These are phyloP conservation scores for Juncus effusus DNA, from an alignment of 176 grass and related monocot species.

Conservation along the genomic window DNA sequence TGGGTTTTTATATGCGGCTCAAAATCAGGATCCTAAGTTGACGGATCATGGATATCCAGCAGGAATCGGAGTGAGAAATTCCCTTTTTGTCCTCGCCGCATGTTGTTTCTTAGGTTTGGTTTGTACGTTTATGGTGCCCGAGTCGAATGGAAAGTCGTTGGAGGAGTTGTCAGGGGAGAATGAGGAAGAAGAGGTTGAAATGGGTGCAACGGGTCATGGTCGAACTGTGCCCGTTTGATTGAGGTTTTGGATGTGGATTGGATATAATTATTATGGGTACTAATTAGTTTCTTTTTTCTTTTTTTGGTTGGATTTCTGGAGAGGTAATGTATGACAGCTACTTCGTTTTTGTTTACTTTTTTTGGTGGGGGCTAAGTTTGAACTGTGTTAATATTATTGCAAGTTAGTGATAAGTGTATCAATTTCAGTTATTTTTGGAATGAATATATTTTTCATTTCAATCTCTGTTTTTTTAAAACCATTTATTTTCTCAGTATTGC, in stretches of 20 bases:
- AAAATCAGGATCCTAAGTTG: conserved; percentile 34
- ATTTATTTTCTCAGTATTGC: no score
- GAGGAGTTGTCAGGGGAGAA: conserved; percentile 55
- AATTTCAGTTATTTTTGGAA: no score
- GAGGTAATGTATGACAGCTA: no score
- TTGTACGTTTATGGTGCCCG: conserved; percentile 46
- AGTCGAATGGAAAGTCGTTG: conserved; percentile 51
- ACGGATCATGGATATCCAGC: conserved; percentile 54
- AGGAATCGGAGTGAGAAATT: conserved; percentile 61
- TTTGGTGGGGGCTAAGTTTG: no score
- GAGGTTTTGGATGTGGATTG: background rate
- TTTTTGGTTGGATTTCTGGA: no score
- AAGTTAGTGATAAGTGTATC: no score
- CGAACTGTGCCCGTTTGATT: conserved; percentile 36
- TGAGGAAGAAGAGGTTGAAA: conserved; percentile 32
- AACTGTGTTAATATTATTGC: no score
- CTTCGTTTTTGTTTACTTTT: no score
- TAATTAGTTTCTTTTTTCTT: no score
- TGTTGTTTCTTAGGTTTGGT: conserved; percentile 35
- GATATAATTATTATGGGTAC: no score
- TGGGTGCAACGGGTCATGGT: background rate
- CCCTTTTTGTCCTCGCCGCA: conserved; percentile 47
- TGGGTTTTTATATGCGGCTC: conserved; percentile 65
- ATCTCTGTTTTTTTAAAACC: no score
- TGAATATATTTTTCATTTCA: no score